phyloP scores from a whole-genome alignment of 2,329 filamentous ascomycete genomes.

The Penicillium sp. region DNA sequence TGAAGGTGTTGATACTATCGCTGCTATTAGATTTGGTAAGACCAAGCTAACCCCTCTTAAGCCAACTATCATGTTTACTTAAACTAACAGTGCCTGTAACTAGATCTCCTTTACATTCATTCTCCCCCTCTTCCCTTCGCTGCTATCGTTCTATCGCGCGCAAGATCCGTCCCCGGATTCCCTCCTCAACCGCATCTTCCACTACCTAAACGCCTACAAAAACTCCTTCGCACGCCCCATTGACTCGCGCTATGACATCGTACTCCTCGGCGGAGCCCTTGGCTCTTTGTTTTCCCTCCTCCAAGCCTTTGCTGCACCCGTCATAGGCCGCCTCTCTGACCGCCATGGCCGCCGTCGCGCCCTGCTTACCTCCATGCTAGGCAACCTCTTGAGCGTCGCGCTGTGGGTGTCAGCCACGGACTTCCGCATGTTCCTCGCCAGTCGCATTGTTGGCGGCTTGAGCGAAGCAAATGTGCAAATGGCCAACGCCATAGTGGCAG shows the following conservation, averaged over 20 bases:
- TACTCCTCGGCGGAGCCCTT: conserved; percentile 87
- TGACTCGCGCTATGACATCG: conserved; percentile 94
- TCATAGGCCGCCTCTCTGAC: conserved; percentile 88
- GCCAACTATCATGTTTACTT: neutral
- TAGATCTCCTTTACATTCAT: conserved; percentile 99
- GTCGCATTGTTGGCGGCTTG: conserved; percentile 83
- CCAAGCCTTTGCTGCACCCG: conserved; percentile 85
- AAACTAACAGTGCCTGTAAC: conserved; percentile 10
- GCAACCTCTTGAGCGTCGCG: conserved; percentile 89
- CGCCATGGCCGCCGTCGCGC: conserved; percentile 82
- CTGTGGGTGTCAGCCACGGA: conserved; percentile 93
- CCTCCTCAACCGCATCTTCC: conserved; percentile 74
- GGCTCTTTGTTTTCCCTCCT: conserved; percentile 92
- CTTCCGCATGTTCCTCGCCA: conserved; percentile 94
- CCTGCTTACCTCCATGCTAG: conserved; percentile 84
- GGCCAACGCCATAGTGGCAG: conserved; percentile 92
- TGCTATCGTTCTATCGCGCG: conserved; percentile 93
- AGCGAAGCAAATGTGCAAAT: conserved; percentile 97
- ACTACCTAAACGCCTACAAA: conserved; percentile 91
- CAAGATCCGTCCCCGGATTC: conserved; percentile 66
- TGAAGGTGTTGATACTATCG: conserved; percentile 85
- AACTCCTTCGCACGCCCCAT: conserved; percentile 88
- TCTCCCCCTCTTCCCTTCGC: conserved; percentile 88
- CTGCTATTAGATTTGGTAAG: conserved; percentile 84
- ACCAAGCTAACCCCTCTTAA: conserved; percentile 12